A percentile compares a stretch with the other conserved stretches of the same genome.
Conservation (phyloP, 225 moss, liverwort and hornwort species). For the Pleurozium schreberi region DNA sequence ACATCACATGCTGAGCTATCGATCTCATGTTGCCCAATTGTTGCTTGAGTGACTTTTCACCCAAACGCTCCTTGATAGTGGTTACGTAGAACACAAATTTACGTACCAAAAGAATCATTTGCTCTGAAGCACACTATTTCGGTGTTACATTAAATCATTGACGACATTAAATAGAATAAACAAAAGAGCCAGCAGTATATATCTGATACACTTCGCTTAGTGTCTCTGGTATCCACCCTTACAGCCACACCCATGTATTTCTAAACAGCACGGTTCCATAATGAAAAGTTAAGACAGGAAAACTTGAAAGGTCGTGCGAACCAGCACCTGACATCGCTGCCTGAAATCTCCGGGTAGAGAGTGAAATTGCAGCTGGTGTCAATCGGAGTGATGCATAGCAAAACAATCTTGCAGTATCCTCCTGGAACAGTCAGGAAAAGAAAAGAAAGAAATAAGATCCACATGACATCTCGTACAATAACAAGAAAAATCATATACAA, state of each 20-base stretch:
- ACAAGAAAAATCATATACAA: neutral
- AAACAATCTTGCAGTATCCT: constrained; percentile 60
- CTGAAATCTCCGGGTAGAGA: constrained; percentile 17
- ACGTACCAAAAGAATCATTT: neutral
- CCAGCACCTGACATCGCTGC: constrained; percentile 10
- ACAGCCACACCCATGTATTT: neutral
- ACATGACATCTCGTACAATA: neutral
- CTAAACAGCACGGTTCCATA: neutral
- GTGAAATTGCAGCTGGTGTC: constrained; percentile 37
- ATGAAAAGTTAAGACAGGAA: neutral
- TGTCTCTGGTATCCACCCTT: neutral
- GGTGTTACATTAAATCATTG: neutral
- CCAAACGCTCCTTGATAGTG: neutral
- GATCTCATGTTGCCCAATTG: neutral
- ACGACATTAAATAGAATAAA: neutral
- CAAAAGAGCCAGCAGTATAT: neutral
- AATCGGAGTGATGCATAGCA: constrained; percentile 54
- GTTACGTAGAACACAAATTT: neutral
- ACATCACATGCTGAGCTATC: neutral
- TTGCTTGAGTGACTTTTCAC: neutral
- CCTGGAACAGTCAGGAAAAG: constrained; percentile 26
- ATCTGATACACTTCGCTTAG: neutral
- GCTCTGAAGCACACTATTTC: neutral
- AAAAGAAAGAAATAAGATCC: neutral
- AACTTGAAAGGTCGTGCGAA: neutral